These are phyloP conservation scores for Paradendryphiella salina DNA, from an alignment of 2,329 filamentous ascomycete species.

Conservation along the genomic window DNA sequence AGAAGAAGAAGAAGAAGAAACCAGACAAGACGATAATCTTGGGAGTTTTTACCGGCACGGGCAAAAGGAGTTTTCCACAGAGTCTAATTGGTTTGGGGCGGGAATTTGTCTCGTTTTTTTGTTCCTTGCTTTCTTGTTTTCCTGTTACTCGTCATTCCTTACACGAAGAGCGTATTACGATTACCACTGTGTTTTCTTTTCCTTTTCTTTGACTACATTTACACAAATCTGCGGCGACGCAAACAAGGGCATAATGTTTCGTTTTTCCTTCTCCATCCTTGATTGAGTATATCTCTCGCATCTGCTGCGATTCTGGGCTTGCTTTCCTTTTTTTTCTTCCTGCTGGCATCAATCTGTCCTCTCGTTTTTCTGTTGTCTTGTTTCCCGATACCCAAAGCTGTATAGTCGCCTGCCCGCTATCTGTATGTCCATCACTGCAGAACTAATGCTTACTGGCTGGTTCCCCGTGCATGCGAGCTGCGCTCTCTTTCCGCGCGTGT, in stretches of 20 bases:
- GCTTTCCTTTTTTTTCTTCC: not conserved
- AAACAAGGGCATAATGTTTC: conserved; percentile 14
- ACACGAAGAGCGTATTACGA: conserved; percentile 5
- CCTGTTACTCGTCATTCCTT: not conserved
- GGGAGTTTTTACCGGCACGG: conserved; percentile 11
- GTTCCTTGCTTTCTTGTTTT: not conserved
- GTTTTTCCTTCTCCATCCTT: not conserved
- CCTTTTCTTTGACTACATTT: not conserved
- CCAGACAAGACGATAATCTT: not conserved
- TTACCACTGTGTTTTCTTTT: not conserved
- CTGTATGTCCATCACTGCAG: too few species aligned
- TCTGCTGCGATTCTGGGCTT: not conserved
- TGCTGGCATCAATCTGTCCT: too few species aligned
- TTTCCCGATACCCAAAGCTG: too few species aligned
- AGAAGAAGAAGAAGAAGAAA: not conserved
- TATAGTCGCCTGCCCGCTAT: too few species aligned
- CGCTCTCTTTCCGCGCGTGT: too few species aligned
- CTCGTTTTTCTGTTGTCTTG: too few species aligned
- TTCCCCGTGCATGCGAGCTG: too few species aligned
- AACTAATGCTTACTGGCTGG: too few species aligned
- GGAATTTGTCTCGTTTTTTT: not conserved
- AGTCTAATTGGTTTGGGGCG: not conserved
- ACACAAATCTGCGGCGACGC: conserved; percentile 14
- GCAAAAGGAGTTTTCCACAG: conserved; percentile 12
- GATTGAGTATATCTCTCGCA: not conserved